Percentiles rank a stretch among this genome's conserved stretches.
phyloP scores from a whole-genome alignment of 148 eudicot species.

The Silene uniflora region DNA sequence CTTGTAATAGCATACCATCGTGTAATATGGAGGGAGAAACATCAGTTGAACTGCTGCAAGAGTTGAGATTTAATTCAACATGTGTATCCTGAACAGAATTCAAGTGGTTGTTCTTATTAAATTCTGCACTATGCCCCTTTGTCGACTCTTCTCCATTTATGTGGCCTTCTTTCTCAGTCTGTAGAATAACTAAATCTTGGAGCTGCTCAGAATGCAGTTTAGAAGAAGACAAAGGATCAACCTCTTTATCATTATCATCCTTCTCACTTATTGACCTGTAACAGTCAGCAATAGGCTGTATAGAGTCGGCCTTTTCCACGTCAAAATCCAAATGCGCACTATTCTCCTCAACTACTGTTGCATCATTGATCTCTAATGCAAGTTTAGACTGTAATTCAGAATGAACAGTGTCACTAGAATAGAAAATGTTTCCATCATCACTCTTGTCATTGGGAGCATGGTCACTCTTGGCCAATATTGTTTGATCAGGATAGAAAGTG shows the following conservation, averaged over 20 bases:
- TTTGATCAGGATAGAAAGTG: slow-evolving; percentile 13
- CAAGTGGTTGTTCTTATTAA: slow-evolving; percentile 16
- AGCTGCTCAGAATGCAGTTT: slow-evolving; percentile 11
- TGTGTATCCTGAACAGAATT: slow-evolving; percentile 28
- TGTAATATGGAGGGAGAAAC: not conserved
- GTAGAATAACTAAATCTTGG: slow-evolving; percentile 24
- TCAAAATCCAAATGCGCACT: slow-evolving; percentile 10
- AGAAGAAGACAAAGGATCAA: slow-evolving; percentile 20
- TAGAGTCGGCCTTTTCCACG: slow-evolving; percentile 12
- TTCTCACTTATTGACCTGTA: slow-evolving; percentile 14
- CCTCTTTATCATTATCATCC: slow-evolving; percentile 20
- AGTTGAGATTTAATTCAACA: slow-evolving; percentile 15
- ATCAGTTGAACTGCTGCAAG: slow-evolving; percentile 10
- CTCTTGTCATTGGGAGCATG: slow-evolving; percentile 7
- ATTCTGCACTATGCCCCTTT: slow-evolving; percentile 18
- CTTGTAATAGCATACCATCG: slow-evolving; percentile 18
- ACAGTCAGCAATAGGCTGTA: slow-evolving; percentile 22
- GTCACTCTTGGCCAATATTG: slow-evolving; percentile 22
- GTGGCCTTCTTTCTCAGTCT: slow-evolving; percentile 24
- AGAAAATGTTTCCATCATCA: slow-evolving; percentile 9
- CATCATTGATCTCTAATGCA: not conserved
- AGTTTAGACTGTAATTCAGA: slow-evolving; percentile 9
- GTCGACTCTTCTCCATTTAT: slow-evolving; percentile 27
- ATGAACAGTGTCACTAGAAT: not conserved
- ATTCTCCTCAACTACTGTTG: slow-evolving; percentile 7